A percentile compares a stretch with the other conserved stretches of the same genome.
Evolutionary conservation across 257 asterid genomes (phyloP).

Genomic region (Solanum corneliomulleri): DNA sequence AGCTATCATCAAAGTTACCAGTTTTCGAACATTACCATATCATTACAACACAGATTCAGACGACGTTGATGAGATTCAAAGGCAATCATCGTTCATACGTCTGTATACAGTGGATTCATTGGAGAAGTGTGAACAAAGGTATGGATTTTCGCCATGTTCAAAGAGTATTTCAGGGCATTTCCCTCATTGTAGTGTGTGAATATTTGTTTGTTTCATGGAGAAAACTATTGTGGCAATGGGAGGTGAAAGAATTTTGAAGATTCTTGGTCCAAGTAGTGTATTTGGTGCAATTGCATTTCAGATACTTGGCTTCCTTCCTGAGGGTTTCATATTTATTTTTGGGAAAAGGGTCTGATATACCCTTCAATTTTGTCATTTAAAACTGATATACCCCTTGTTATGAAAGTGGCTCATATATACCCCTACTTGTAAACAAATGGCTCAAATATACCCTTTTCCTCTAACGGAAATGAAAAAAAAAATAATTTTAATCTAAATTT

Average conservation of each 20-base stretch:
- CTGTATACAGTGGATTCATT: slow-evolving; percentile 1
- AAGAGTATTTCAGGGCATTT: slow-evolving; percentile 17
- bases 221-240: slow-evolving; percentile 30
- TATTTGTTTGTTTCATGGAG: slow-evolving; percentile 34
- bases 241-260: slow-evolving; percentile 35
- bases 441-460: too few relatives aligned
- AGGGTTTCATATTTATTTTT: neutral
- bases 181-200: slow-evolving; percentile 30
- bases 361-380: too few relatives aligned
- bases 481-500: too few relatives aligned
- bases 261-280: neutral
- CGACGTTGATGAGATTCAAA: neutral
- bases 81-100: neutral
- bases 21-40: neutral
- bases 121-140: slow-evolving; percentile 34
- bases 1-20: neutral
- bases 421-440: too few relatives aligned
- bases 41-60: neutral
- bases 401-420: too few relatives aligned
- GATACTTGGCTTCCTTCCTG: slow-evolving; percentile 7
- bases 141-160: slow-evolving; percentile 43
- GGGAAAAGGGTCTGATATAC: too few relatives aligned
- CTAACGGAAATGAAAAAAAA: too few relatives aligned
- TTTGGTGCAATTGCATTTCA: too few relatives aligned
- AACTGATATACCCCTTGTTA: too few relatives aligned